phyloP scores from a whole-genome alignment of 2,329 filamentous ascomycete genomes.

The Lachnellula arida region DNA sequence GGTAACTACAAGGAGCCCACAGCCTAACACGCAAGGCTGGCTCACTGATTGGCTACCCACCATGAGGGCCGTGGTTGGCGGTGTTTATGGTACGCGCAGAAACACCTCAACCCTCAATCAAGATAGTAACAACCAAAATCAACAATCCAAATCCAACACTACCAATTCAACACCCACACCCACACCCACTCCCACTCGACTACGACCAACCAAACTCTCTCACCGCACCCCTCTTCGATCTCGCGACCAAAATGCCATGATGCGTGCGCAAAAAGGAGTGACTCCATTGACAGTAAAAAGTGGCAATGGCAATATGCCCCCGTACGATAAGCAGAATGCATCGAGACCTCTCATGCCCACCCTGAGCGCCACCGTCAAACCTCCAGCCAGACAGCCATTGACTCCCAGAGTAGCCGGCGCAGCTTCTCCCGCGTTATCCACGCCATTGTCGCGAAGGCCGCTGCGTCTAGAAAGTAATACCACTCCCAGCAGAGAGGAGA shows the following conservation, averaged over 20 bases:
- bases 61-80: conserved; percentile 13
- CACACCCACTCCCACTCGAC: too few species aligned
- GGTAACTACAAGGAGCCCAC: too few species aligned
- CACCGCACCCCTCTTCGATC: conserved; percentile 23
- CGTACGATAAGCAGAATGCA: conserved; percentile 46
- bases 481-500: conserved; percentile 40
- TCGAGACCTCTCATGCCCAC: conserved; percentile 60
- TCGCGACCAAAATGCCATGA: conserved; percentile 41
- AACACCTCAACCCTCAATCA: conserved; percentile 4
- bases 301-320: conserved; percentile 38
- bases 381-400: conserved; percentile 47
- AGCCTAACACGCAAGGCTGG: not conserved
- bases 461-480: conserved; percentile 38
- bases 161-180: conserved; percentile 12
- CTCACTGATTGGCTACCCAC: conserved; percentile 3
- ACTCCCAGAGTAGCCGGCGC: conserved; percentile 52
- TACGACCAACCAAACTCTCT: conserved; percentile 19
- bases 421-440: conserved; percentile 26
- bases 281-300: conserved; percentile 22
- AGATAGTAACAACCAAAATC: conserved; percentile 13
- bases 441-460: conserved; percentile 42
- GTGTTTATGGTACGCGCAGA: conserved; percentile 1
- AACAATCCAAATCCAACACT: conserved; percentile 1
- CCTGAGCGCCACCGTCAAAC: conserved; percentile 58
- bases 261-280: conserved; percentile 33